These are phyloP conservation scores for Solanum sitiens DNA, from an alignment of 257 asterid species.

Conservation along the genomic window DNA sequence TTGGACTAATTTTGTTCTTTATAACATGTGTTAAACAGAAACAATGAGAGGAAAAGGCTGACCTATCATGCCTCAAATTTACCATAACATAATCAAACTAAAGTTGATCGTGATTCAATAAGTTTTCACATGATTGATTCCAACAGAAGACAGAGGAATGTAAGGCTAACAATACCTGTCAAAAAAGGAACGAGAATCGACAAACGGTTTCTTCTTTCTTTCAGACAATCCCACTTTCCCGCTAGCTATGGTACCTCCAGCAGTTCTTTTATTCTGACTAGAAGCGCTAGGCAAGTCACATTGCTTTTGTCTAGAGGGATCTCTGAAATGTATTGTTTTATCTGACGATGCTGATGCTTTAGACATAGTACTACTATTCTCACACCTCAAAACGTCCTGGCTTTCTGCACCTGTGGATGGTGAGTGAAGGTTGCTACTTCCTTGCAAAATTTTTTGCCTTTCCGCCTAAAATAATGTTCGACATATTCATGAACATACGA, in stretches of 20 bases:
- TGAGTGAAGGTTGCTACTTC: constrained; percentile 29
- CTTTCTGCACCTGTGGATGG: constrained; percentile 23
- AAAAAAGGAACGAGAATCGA: constrained; percentile 42
- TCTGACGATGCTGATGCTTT: constrained; percentile 16
- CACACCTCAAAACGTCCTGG: constrained; percentile 18
- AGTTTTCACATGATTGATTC: neutral
- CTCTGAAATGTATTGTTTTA: constrained; percentile 20
- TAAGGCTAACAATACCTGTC: constrained; percentile 39
- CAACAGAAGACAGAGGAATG: constrained; percentile 1
- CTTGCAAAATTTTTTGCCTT: constrained; percentile 67
- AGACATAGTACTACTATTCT: constrained; percentile 21
- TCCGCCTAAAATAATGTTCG: constrained; percentile 47
- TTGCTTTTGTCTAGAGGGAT: constrained; percentile 17
- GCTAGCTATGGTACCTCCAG: constrained; percentile 18
- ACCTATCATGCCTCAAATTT: neutral
- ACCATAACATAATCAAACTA: neutral
- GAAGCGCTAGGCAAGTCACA: constrained; percentile 12
- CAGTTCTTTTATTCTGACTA: constrained; percentile 14
- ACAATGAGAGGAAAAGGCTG: neutral
- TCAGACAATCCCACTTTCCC: constrained; percentile 24
- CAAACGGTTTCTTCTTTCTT: constrained; percentile 40
- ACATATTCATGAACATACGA: neutral
- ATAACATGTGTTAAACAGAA: neutral
- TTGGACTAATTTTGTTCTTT: neutral
- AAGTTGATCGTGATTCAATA: neutral